Base-by-base conservation (phyloP, 2,329 filamentous ascomycete species). In the Clarireedia homoeocarpa region DNA sequence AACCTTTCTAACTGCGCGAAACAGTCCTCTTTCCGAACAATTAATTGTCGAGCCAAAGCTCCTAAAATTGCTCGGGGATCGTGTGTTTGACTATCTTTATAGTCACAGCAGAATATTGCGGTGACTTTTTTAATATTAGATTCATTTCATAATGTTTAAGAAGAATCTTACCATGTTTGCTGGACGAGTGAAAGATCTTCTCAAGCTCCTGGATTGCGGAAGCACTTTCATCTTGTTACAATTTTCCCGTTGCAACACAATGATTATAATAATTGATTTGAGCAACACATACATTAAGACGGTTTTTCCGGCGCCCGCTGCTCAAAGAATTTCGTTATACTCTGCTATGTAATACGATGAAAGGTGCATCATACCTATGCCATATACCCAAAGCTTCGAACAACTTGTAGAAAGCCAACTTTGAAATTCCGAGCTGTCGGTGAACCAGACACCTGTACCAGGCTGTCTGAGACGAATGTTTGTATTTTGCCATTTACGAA, bases 11-110 rank as follows among this genome's bases (percentile, higher is more conserved):
- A 48, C 6, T 59, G 9, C 5, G 5, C 44, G 20, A 55, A 67
- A 61, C 36, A 61, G 3, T 62, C 5, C 24, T 67, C 58, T 40
- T 64, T 55, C 46, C 68, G 64, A 27, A 36, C n/a, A 10, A 63
- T 60, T 24, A 70, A 24, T 50, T 70, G 67, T 5, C 44, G 55
- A 23, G 61, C 62, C 17, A 71, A 42, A 4, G 65, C 48, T 15
- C 65, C 64, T 1, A 70, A 27, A 49, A 49, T 54, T 3, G 9
- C 24, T 17, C 36, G 44, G 23, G 38, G 30, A 39, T 56, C 30
- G 7, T 56, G 53, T 14, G 53, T 56, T 36, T 30, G 15, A 6
- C 5, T 39, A 5, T 56, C 53, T 26, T 51, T 56, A 5, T 56
- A 56, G n/a, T 56, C 53, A 39, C 53, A 56, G 39, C 47, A 46